Conservation (phyloP, 2,329 filamentous ascomycete genomes). For the Aspergillus ruber region DNA sequence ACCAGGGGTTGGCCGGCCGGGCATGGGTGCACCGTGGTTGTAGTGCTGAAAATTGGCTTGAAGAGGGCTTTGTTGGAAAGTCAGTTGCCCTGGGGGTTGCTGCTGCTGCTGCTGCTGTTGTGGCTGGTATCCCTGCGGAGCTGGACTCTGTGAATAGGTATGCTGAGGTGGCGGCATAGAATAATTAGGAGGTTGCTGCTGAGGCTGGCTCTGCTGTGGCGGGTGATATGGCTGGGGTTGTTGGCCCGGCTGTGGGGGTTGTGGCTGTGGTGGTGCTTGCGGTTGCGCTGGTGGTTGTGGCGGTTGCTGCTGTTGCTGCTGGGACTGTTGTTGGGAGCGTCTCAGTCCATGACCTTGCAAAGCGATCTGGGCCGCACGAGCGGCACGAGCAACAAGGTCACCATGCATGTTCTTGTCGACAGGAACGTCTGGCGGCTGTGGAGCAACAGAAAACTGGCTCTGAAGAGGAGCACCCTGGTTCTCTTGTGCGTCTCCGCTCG, state of each 20-base stretch:
- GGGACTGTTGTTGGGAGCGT: conserved; percentile 29
- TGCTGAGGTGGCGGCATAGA: conserved; percentile 22
- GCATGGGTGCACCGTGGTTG: conserved; percentile 26
- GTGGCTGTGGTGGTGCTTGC: conserved; percentile 9
- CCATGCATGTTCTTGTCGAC: conserved; percentile 37
- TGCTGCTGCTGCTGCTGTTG: conserved; percentile 8
- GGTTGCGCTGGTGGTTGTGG: conserved; percentile 15
- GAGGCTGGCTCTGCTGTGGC: conserved; percentile 12
- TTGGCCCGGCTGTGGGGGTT: conserved; percentile 1
- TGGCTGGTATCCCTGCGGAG: conserved; percentile 25
- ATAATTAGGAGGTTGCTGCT: conserved; percentile 24
- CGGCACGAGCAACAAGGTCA: conserved; percentile 43
- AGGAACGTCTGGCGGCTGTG: conserved; percentile 34
- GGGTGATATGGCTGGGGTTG: conserved; percentile 12
- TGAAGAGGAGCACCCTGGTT: conserved; percentile 31
- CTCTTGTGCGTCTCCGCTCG: conserved; percentile 33
- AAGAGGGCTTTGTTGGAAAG: conserved; percentile 36
- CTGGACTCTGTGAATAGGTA: conserved; percentile 29
- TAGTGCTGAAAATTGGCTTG: conserved; percentile 39
- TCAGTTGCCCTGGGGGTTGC: conserved; percentile 24
- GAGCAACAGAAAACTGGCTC: conserved; percentile 35
- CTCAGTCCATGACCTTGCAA: conserved; percentile 38
- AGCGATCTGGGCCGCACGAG: conserved; percentile 43
- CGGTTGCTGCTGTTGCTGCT: conserved; percentile 26
- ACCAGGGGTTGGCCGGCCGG: conserved; percentile 25